Conservation (phyloP, 331 rosid species). For the Spiraea crenata region DNA sequence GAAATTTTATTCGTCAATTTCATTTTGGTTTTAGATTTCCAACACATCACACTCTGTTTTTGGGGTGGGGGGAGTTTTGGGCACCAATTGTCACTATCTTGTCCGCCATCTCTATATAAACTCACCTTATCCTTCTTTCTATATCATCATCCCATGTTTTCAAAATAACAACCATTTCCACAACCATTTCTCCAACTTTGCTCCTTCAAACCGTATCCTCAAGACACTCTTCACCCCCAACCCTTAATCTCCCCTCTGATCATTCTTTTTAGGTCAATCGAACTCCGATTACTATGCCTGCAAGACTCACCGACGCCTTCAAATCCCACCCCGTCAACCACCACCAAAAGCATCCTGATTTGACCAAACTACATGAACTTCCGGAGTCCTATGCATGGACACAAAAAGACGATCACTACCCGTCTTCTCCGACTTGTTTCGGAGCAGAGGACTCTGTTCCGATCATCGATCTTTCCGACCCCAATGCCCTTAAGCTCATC, state of each 20-base stretch:
- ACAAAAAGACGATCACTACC: constrained; percentile 16
- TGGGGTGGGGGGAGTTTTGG: constrained; percentile 11
- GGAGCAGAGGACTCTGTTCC: constrained; percentile 39
- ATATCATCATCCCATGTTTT: constrained; percentile 46
- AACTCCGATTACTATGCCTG: constrained; percentile 52
- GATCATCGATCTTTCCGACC: constrained; percentile 57
- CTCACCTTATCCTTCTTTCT: constrained; percentile 45
- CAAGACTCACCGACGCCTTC: constrained; percentile 60
- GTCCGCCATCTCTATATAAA: constrained; percentile 62
- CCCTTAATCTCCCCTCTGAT: too few species aligned
- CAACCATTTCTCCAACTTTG: background rate
- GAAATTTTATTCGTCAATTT: background rate
- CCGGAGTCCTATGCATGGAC: constrained; percentile 86
- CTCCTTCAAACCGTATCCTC: background rate
- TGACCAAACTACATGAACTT: constrained; percentile 58
- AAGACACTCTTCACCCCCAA: background rate
- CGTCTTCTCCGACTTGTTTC: background rate
- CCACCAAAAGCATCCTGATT: constrained; percentile 57
- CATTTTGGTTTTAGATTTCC: background rate
- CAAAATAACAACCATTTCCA: background rate
- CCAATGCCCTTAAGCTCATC: constrained; percentile 51
- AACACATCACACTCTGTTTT: background rate
- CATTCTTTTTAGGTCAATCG: background rate
- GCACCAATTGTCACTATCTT: constrained; percentile 46
- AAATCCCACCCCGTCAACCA: constrained; percentile 52